These are phyloP conservation scores for Citrus reticulata DNA, from an alignment of 345 rosid genomes.

Conservation along the genomic window DNA sequence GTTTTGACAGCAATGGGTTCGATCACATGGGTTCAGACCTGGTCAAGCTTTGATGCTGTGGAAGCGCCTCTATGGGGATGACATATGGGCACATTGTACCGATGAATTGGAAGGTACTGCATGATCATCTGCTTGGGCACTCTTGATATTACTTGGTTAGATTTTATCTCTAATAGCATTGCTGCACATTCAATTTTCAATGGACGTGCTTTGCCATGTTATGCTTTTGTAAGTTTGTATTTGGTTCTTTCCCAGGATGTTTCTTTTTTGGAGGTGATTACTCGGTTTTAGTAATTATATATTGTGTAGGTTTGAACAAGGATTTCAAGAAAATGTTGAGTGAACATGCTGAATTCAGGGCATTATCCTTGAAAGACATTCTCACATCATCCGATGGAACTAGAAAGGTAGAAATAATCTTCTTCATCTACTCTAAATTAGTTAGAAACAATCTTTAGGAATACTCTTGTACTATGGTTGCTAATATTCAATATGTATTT, in stretches of 20 bases:
- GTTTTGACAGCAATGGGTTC: slow-evolving; percentile 72
- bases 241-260: not conserved
- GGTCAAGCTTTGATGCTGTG: slow-evolving; percentile 96
- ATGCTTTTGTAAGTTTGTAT: not conserved
- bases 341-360: slow-evolving; percentile 59
- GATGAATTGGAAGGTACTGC: slow-evolving; percentile 68
- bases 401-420: slow-evolving; percentile 55
- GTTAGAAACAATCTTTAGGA: not conserved
- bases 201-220: not conserved
- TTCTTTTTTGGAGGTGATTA: not conserved
- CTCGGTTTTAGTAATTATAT: not conserved
- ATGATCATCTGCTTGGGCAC: not conserved
- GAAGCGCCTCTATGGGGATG: slow-evolving; percentile 82
- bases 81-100: slow-evolving; percentile 57
- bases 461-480: not conserved
- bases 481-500: not conserved
- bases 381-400: slow-evolving; percentile 82
- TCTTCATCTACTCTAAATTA: not conserved
- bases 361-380: slow-evolving; percentile 63
- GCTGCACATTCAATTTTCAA: not conserved
- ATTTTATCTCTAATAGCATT: not conserved
- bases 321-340: slow-evolving; percentile 76
- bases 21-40: slow-evolving; percentile 73
- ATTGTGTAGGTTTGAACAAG: slow-evolving; percentile 64
- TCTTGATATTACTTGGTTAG: not conserved